Evolutionary conservation across 2,329 filamentous ascomycete genomes (phyloP), one percentile per base, ranked within the genome.

Genomic region (Colletotrichum sp.): DNA sequence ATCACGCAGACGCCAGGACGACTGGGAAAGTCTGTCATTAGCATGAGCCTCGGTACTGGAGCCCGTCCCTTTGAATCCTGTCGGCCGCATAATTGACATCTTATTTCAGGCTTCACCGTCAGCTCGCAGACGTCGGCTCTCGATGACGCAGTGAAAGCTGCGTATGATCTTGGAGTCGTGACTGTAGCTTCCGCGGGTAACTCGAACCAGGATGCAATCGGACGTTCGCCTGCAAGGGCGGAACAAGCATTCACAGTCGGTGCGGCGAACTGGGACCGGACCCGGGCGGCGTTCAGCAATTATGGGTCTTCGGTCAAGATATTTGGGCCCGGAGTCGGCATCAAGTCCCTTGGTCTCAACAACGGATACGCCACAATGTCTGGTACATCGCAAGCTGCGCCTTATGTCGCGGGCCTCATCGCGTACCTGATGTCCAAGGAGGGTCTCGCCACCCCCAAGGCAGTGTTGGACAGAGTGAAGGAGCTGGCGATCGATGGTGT

Each of bases 161-260:
- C 89, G 52, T 87, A 86, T 78, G 79, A 80, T 28, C 80, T 81
- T 2, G 90, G 90, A 21, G 82, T 92, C 24, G 85, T 90, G 66
- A 85, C 88, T 2, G 87, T 89, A 36, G 89, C 90, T 1, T 89
- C 90, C 6, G 90, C 90, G 16, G 90, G 90, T 16, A 92, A 92
- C 80, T 55, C 79, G 6, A 81, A 83, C 78, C 83, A 81, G 60
- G 44, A 65, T 28, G 72, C 63, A 15, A 36, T 12, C 7, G 81
- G 83, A 76, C 83, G 80, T 55, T 91, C 89, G 0, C 89, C 89
- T 1, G 89, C 89, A 2, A 88, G 87, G 1, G 86, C 87, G 16
- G 79, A 86, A 12, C 82, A 83, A 30, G 90, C 89, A 64, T 83
- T 90, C 78, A 91, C 89, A 1, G 90, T 92, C 15, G 90, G 88